Evolutionary conservation across 768 basidiomycete species (phyloP).

Genomic region (Amanita brunnescens): DNA sequence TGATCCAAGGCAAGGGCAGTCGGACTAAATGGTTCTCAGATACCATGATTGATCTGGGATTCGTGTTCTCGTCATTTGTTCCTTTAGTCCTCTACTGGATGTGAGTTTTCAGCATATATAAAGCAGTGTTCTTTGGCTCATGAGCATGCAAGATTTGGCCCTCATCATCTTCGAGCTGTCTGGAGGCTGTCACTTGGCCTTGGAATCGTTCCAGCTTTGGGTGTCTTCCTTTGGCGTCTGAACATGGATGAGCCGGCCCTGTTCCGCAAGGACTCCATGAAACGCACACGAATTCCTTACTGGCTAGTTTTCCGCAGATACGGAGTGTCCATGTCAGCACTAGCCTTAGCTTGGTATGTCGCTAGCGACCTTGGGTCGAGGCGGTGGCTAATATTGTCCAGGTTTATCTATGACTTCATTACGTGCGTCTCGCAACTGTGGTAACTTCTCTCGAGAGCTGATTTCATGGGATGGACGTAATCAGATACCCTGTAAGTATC

Average conservation of each 20-base stretch:
- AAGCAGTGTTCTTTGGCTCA: background rate
- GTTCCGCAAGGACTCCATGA: constrained; percentile 77
- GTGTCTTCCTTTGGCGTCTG: constrained; percentile 82
- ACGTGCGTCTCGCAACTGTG: constrained; percentile 31
- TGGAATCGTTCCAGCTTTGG: constrained; percentile 70
- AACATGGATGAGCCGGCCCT: constrained; percentile 73
- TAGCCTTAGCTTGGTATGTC: constrained; percentile 65
- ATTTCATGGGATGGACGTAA: background rate
- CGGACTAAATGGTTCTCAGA: constrained; percentile 30
- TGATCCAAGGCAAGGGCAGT: background rate
- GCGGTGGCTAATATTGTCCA: constrained; percentile 11
- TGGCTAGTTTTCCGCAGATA: constrained; percentile 71
- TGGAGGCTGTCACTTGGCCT: constrained; percentile 86
- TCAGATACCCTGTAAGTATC: constrained; percentile 54
- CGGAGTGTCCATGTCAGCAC: constrained; percentile 62
- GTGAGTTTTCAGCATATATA: constrained; percentile 28
- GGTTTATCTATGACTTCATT: constrained; percentile 80
- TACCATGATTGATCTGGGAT: constrained; percentile 79
- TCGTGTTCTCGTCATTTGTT: constrained; percentile 72
- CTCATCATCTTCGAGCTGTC: constrained; percentile 72
- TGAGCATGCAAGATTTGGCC: constrained; percentile 46
- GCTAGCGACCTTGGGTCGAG: background rate
- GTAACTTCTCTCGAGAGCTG: background rate
- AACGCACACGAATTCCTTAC: constrained; percentile 65
- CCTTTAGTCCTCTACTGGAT: constrained; percentile 88